phyloP scores from a whole-genome alignment of 2,329 filamentous ascomycete genomes.

The Pseudocercospora ulei region DNA sequence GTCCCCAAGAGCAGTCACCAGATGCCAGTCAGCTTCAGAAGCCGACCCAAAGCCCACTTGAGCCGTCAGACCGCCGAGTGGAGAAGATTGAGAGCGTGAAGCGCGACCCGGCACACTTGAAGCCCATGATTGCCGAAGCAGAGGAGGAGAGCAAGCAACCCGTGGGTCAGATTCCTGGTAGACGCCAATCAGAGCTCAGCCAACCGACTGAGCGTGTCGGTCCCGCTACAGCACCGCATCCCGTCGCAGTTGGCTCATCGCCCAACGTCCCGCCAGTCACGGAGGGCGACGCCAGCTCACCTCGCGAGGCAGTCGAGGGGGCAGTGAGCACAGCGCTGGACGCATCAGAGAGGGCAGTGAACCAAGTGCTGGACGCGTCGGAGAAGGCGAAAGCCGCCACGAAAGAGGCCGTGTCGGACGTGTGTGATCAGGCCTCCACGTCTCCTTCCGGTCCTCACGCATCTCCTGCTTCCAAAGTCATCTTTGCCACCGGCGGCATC shows the following conservation, averaged over 20 bases:
- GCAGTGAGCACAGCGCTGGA: constrained; percentile 20
- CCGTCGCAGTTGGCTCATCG: constrained; percentile 9
- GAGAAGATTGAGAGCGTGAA: constrained; percentile 22
- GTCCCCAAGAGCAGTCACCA: constrained; percentile 30
- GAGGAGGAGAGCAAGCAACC: constrained; percentile 30
- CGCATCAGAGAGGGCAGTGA: constrained; percentile 11
- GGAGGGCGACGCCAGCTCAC: constrained; percentile 11
- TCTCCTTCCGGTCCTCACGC: background rate
- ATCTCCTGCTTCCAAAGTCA: constrained; percentile 53
- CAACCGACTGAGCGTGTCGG: constrained; percentile 11
- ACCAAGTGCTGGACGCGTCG: constrained; percentile 17
- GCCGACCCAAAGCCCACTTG: constrained; percentile 11
- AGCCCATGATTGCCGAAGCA: constrained; percentile 27
- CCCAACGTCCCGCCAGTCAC: constrained; percentile 9
- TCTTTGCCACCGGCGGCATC: constrained; percentile 91
- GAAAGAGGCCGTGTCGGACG: constrained; percentile 19
- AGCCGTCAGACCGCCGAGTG: constrained; percentile 11
- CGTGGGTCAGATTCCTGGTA: constrained; percentile 30
- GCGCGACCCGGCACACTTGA: constrained; percentile 30
- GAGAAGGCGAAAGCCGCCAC: constrained; percentile 16
- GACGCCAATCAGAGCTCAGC: constrained; percentile 22
- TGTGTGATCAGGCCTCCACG: no score
- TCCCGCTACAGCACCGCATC: constrained; percentile 10
- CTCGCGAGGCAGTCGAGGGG: constrained; percentile 19
- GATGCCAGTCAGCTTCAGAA: constrained; percentile 7